Evolutionary conservation across 192 early-diverging fungal species (phyloP).

Genomic region (Lunasporangiospora selenospora): DNA sequence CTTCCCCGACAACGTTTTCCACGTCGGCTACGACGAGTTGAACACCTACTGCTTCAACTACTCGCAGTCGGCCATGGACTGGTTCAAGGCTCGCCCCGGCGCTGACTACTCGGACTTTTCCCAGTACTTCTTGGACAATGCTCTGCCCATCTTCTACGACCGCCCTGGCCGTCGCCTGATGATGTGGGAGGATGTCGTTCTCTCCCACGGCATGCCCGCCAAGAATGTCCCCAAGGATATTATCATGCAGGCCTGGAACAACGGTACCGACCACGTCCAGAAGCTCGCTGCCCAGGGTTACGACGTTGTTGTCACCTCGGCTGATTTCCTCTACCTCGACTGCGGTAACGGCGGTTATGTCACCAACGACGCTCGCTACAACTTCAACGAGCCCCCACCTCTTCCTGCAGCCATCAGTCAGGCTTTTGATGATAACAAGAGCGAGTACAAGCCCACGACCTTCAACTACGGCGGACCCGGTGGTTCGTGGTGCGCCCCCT

Average conservation of each 20-base stretch:
- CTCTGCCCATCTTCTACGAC: constrained; percentile 53
- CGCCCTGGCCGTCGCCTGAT: constrained; percentile 59
- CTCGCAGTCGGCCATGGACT: constrained; percentile 51
- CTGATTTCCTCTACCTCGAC: constrained; percentile 74
- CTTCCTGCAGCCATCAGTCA: constrained; percentile 33
- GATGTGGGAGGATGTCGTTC: constrained; percentile 79
- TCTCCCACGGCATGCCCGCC: constrained; percentile 44
- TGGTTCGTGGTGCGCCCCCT: constrained; percentile 78
- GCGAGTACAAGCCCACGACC: constrained; percentile 18
- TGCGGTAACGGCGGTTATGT: constrained; percentile 79
- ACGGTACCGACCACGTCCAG: constrained; percentile 59
- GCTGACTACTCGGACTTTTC: constrained; percentile 47
- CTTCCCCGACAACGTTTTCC: constrained; percentile 77
- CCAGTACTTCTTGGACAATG: constrained; percentile 61
- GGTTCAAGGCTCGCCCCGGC: constrained; percentile 47
- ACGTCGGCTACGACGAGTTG: constrained; percentile 81
- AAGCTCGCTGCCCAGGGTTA: constrained; percentile 64
- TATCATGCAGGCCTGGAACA: constrained; percentile 73
- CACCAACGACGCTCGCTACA: constrained; percentile 61
- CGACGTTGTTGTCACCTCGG: constrained; percentile 65
- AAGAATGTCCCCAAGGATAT: constrained; percentile 60
- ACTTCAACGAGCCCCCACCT: constrained; percentile 38
- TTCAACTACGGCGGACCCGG: constrained; percentile 53
- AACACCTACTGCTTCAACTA: constrained; percentile 71
- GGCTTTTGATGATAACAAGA: constrained; percentile 26